Evolutionary conservation across 257 asterid genomes (phyloP).

Genomic region (Solanum lycopersicoides): DNA sequence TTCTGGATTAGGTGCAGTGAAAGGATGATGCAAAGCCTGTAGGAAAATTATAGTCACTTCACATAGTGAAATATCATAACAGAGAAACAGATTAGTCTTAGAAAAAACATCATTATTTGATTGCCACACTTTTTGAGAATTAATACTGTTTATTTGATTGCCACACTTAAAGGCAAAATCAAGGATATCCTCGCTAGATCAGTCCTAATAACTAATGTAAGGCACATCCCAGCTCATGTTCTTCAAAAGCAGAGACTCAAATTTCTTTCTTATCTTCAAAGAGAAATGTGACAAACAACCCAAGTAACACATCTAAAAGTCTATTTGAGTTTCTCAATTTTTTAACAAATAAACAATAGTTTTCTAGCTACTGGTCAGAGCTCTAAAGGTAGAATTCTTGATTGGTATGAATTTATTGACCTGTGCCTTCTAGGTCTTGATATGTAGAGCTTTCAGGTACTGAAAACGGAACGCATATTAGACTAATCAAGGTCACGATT

Average conservation of each 20-base stretch:
- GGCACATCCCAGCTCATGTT: neutral
- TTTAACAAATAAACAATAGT: neutral
- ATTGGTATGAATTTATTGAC: neutral
- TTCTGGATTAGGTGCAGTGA: conserved; percentile 96
- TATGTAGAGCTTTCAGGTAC: neutral
- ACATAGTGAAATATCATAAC: neutral
- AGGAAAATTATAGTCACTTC: neutral
- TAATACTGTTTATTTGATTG: neutral
- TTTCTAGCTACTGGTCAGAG: neutral
- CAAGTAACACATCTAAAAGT: neutral
- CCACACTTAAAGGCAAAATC: neutral
- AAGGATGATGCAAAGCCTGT: conserved; percentile 98
- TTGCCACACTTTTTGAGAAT: neutral
- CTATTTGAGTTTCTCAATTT: neutral
- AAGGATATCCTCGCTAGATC: neutral
- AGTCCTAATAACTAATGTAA: neutral
- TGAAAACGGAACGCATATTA: neutral
- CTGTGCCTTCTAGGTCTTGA: neutral
- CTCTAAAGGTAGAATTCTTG: neutral
- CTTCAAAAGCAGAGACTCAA: neutral
- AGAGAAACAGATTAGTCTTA: neutral
- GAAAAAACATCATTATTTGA: neutral
- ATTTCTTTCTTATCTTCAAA: neutral
- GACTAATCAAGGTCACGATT: neutral
- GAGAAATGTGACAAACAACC: neutral